These are phyloP conservation scores for Sugiyamaella chiloensis DNA, from an alignment of 805 yeast genomes.

Conservation along the genomic window DNA sequence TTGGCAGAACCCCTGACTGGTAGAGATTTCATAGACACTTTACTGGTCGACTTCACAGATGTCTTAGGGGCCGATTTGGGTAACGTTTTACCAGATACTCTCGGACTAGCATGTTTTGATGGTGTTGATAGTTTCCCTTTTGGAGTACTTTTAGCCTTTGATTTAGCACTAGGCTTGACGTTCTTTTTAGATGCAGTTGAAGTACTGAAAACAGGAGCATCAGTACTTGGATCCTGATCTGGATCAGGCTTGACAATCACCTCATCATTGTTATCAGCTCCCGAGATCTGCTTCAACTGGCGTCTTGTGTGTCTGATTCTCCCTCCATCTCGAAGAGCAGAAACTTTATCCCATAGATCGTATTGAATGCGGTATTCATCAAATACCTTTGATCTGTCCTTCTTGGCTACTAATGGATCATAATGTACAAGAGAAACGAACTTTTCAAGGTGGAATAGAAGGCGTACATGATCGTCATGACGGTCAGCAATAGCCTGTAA, in stretches of 20 bases:
- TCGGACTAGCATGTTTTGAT: neutral
- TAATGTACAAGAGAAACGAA: conserved; percentile 38
- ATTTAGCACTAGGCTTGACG: too few relatives aligned
- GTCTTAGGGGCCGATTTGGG: neutral
- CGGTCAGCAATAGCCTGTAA: conserved; percentile 26
- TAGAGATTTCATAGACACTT: neutral
- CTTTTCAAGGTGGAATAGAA: conserved; percentile 38
- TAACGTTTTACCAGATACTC: neutral
- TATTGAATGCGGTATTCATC: conserved; percentile 29
- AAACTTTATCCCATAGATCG: conserved; percentile 41
- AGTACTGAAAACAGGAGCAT: neutral
- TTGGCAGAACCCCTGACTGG: neutral
- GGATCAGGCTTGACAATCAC: conserved; percentile 12
- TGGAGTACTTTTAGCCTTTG: too few relatives aligned
- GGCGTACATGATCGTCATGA: conserved; percentile 37
- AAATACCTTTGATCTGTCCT: conserved; percentile 33
- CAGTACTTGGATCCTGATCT: neutral
- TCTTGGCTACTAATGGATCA: conserved; percentile 36
- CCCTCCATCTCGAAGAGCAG: conserved; percentile 29
- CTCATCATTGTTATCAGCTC: neutral
- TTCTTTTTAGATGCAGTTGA: neutral
- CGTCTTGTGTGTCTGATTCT: conserved; percentile 28
- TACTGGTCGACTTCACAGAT: conserved; percentile 1
- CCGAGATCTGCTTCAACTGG: conserved; percentile 20
- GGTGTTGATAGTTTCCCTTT: neutral